Evolutionary conservation across 768 basidiomycete species (phyloP).

Genomic region (Lactarius sanguifluus): DNA sequence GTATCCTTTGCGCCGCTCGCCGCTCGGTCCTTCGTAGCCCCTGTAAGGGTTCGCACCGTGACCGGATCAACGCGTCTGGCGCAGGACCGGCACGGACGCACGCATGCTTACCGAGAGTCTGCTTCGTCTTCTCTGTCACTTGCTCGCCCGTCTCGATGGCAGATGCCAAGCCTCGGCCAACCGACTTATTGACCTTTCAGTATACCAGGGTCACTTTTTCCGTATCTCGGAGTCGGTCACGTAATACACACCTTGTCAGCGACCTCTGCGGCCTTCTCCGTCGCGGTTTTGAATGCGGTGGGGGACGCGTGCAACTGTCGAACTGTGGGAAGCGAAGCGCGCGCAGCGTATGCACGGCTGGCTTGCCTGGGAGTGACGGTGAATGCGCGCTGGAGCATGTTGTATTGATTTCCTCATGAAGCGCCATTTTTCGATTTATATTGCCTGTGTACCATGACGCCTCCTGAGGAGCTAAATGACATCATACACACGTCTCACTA

Average conservation of each 20-base stretch:
- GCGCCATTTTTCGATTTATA: not conserved
- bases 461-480: constrained; percentile 13
- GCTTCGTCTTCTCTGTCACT: constrained; percentile 26
- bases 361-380: constrained; percentile 2
- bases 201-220: too few relatives aligned
- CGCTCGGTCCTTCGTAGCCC: constrained; percentile 15
- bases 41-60: constrained; percentile 1
- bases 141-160: constrained; percentile 27
- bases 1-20: constrained; percentile 3
- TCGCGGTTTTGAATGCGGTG: constrained; percentile 5
- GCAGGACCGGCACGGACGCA: not conserved
- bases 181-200: constrained; percentile 26
- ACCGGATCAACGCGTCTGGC: not conserved
- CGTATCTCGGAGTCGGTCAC: too few relatives aligned
- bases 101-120: constrained; percentile 20
- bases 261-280: constrained; percentile 25
- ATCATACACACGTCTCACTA: constrained; percentile 1
- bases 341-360: constrained; percentile 3
- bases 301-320: constrained; percentile 22
- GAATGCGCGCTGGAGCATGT: constrained; percentile 18
- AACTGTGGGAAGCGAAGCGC: not conserved
- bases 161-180: constrained; percentile 24
- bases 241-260: constrained; percentile 25
- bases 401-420: not conserved
- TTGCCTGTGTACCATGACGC: not conserved